Conservation (phyloP, 306 rosid genomes). For the Lupinus albus region DNA sequence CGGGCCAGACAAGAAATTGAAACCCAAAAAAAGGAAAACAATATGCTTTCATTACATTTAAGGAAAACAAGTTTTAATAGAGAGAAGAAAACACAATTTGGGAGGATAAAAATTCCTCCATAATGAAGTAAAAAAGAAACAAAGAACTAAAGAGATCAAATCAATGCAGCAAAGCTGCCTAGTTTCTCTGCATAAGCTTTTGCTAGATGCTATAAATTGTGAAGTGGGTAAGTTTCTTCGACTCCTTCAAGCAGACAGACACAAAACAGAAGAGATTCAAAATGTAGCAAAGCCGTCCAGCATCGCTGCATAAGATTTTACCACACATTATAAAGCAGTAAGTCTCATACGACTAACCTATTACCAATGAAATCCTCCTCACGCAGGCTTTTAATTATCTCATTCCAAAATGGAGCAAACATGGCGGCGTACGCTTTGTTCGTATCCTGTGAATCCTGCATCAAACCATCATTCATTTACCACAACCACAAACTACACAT, state of each 20-base stretch:
- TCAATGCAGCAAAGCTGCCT: neutral
- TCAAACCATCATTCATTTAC: constrained; percentile 17
- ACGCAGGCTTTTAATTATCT: constrained; percentile 86
- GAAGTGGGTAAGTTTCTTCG: neutral
- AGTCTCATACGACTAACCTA: constrained; percentile 54
- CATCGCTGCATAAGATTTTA: constrained; percentile 21
- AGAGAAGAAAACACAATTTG: neutral
- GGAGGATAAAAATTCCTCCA: constrained; percentile 1
- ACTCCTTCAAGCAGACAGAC: constrained; percentile 20
- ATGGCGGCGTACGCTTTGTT: constrained; percentile 76
- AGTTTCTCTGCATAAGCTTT: constrained; percentile 13
- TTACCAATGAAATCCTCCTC: constrained; percentile 95
- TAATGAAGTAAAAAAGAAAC: neutral
- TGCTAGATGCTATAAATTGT: neutral
- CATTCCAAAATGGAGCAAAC: constrained; percentile 97
- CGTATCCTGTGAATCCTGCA: constrained; percentile 74
- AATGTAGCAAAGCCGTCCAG: neutral
- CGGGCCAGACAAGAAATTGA: constrained; percentile 12
- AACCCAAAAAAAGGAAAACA: constrained; percentile 12
- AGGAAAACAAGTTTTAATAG: neutral
- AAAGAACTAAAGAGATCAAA: neutral
- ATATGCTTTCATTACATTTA: constrained; percentile 4
- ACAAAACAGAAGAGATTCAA: neutral
- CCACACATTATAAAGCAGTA: constrained; percentile 32
- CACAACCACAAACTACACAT: constrained; percentile 4